Base-by-base conservation (phyloP, 352 stramenopile genomes). In the Phytophthora pseudosyringae region DNA sequence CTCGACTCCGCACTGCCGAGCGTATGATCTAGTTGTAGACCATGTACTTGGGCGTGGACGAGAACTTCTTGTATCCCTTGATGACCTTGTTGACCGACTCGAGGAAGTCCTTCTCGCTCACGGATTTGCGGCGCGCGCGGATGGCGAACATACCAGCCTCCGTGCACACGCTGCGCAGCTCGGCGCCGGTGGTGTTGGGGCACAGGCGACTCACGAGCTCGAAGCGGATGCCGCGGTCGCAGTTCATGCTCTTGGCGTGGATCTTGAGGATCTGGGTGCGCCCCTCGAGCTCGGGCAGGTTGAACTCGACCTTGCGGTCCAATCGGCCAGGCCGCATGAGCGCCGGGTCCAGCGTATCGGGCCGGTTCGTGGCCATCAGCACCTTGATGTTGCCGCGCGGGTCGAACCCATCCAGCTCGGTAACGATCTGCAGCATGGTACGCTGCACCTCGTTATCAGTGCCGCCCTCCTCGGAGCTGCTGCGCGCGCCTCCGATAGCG, bases 1-100 rank as follows among this genome's bases (percentile, higher is more conserved):
- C 13, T 57, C 18, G 35, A 39, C 39, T 50, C 59, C 45, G 50
- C 50, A 47, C 35, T 25, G 45, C 53, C 38, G 1, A 69, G 16
- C 32, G 39, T 40, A 13, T 53, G 55, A 52, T 53, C 71, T 97
- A 98, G 71, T 98, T 98, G 84, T 98, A 98, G 51, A 99, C 94
- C 93, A 99, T 98, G 88, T 99, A 99, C 86, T 99, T 99, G 29
- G 98, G 98, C 67, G 98, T 99, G 35, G 97, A 98, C 67, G 90
- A 98, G 88, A 99, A 99, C 89, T 99, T 99, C 74, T 99, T 98
- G 91, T 99, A 99, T 61, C 97, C 97, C 88, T 99, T 99, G 75
- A 99, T 99, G 59, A 99, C 98, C 85, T 99, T 99, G 83, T 99
- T 99, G 57, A 99, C 98, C 53, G 96, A 98, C 64, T 99, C 97